Evolutionary conservation across 2,329 filamentous ascomycete species (phyloP).

Genomic region (Fusarium subtropicale): DNA sequence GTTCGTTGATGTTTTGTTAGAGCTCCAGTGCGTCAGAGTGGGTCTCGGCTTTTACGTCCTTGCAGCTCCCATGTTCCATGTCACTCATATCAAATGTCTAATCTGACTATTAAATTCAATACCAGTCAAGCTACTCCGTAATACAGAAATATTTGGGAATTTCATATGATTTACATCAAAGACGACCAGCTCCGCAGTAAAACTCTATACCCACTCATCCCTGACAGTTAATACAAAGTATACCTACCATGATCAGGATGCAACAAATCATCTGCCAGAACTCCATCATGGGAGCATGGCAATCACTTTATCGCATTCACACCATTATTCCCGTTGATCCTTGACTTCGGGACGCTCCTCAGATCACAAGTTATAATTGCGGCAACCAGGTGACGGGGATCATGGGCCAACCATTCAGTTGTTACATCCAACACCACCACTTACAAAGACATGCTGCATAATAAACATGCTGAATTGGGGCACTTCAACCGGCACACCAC

Average conservation of each 20-base stretch:
- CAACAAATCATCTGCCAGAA: conserved; percentile 20
- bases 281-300: not conserved
- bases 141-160: not conserved
- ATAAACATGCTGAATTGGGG: conserved; percentile 9
- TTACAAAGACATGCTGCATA: conserved; percentile 4
- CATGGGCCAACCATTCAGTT: conserved; percentile 13
- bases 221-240: not conserved
- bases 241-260: not conserved
- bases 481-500: not conserved
- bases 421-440: conserved; percentile 6
- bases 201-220: not conserved
- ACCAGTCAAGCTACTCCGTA: not conserved
- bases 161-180: no score
- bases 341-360: not conserved
- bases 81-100: not conserved
- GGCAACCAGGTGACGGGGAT: conserved; percentile 10
- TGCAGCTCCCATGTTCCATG: not conserved
- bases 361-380: not conserved
- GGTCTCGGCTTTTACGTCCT: conserved; percentile 29
- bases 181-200: no score
- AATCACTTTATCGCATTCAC: conserved; percentile 7
- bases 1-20: conserved; percentile 31
- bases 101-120: not conserved
- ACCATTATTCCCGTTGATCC: not conserved
- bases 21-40: conserved; percentile 46